These are phyloP conservation scores for Physcia stellaris DNA, from an alignment of 495 filamentous ascomycete genomes.

Conservation along the genomic window DNA sequence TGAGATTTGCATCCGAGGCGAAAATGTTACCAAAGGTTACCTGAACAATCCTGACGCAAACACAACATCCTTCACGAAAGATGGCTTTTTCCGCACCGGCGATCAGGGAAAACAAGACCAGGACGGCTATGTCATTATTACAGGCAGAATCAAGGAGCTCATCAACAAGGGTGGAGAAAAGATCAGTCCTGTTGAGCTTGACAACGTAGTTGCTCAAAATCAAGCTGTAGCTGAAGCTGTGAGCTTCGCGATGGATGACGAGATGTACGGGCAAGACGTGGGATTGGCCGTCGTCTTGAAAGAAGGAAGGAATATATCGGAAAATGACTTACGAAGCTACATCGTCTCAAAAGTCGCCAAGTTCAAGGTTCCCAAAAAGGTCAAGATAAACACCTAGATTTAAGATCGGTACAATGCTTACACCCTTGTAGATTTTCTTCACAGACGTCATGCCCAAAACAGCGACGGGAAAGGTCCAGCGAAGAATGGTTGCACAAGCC, in stretches of 20 bases:
- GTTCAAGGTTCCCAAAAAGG: constrained; percentile 80
- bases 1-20: constrained; percentile 67
- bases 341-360: constrained; percentile 53
- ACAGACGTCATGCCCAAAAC: constrained; percentile 76
- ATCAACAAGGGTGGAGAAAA: constrained; percentile 80
- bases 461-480: constrained; percentile 78
- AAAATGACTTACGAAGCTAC: constrained; percentile 50
- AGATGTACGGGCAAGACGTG: constrained; percentile 64
- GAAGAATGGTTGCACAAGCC: constrained; percentile 63
- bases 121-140: constrained; percentile 63
- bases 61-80: constrained; percentile 48
- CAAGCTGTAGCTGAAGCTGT: constrained; percentile 62
- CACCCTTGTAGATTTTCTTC: constrained; percentile 47
- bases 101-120: constrained; percentile 67
- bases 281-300: constrained; percentile 67
- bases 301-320: constrained; percentile 33
- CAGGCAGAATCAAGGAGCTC: constrained; percentile 70
- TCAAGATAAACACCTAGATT: too few relatives aligned
- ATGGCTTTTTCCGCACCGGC: constrained; percentile 70
- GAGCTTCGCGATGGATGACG: constrained; percentile 52
- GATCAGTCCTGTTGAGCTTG: constrained; percentile 72
- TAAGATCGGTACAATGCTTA: background rate
- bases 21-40: constrained; percentile 74
- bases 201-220: constrained; percentile 60
- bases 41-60: constrained; percentile 69